Conservation (phyloP, 148 eudicot genomes). For the Rhododendron henanense region DNA sequence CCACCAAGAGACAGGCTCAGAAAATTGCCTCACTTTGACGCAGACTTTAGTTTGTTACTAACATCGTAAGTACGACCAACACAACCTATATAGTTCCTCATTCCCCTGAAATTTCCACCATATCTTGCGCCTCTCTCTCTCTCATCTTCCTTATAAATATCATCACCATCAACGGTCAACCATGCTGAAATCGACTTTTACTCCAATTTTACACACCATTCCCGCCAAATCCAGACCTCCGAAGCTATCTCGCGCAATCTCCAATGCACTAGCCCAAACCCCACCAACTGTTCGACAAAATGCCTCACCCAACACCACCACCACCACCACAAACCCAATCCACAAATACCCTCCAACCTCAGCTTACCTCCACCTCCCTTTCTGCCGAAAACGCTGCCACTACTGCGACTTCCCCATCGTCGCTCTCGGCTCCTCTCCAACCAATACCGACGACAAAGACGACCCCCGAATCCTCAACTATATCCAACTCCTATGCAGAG, state of each 20-base stretch:
- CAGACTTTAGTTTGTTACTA: background rate
- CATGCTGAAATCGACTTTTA: slow-evolving; percentile 42
- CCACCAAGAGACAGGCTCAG: background rate
- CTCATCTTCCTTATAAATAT: background rate
- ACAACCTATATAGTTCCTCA: background rate
- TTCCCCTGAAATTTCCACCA: background rate
- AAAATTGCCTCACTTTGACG: background rate
- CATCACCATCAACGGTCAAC: background rate
- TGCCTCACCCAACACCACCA: slow-evolving; percentile 35
- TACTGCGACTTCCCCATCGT: slow-evolving; percentile 92
- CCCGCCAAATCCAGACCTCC: slow-evolving; percentile 31
- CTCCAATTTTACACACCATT: slow-evolving; percentile 36
- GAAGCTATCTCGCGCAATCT: slow-evolving; percentile 6
- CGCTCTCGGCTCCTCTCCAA: slow-evolving; percentile 64
- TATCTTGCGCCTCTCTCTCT: background rate
- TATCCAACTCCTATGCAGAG: slow-evolving; percentile 52
- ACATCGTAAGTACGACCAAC: background rate
- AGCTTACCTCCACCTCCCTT: slow-evolving; percentile 91
- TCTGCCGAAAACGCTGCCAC: slow-evolving; percentile 95
- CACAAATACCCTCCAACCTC: slow-evolving; percentile 69
- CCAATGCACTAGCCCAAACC: slow-evolving; percentile 25
- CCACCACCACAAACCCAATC: slow-evolving; percentile 21
- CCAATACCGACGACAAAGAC: slow-evolving; percentile 21
- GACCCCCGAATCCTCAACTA: slow-evolving; percentile 76
- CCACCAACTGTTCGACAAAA: slow-evolving; percentile 82